Evolutionary conservation across 2,329 filamentous ascomycete species (phyloP).

Genomic region (Coccinonectria pachysandricola): DNA sequence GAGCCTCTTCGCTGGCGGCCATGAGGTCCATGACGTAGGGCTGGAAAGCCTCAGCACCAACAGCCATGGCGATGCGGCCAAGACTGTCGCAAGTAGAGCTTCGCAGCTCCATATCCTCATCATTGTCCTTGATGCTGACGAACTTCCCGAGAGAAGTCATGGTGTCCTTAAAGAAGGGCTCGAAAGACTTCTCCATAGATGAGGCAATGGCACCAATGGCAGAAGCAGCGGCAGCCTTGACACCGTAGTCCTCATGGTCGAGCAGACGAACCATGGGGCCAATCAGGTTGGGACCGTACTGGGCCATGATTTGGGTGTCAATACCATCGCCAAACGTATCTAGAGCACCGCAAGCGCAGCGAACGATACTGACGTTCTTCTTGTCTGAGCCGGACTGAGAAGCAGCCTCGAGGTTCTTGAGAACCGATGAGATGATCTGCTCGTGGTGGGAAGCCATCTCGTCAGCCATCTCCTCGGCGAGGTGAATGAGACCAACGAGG

Average conservation of each 20-base stretch:
- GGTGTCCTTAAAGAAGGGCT: slow-evolving; percentile 82
- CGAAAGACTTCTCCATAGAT: slow-evolving; percentile 71
- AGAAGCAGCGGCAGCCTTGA: slow-evolving; percentile 81
- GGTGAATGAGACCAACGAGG: slow-evolving; percentile 74
- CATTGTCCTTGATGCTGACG: slow-evolving; percentile 74
- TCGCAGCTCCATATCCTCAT: slow-evolving; percentile 82
- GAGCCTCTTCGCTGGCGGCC: slow-evolving; percentile 82
- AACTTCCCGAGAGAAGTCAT: slow-evolving; percentile 85
- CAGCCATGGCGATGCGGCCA: slow-evolving; percentile 82
- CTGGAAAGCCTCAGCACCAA: slow-evolving; percentile 78
- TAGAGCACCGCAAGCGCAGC: slow-evolving; percentile 79
- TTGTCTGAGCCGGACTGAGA: slow-evolving; percentile 58
- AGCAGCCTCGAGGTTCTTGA: slow-evolving; percentile 82
- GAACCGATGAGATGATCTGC: slow-evolving; percentile 69
- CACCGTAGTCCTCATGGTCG: slow-evolving; percentile 72
- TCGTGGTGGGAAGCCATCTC: slow-evolving; percentile 81
- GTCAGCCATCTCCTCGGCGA: slow-evolving; percentile 88
- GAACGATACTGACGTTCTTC: slow-evolving; percentile 75
- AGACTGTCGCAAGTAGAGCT: slow-evolving; percentile 87
- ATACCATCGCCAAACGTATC: slow-evolving; percentile 89
- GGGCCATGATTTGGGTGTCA: slow-evolving; percentile 62
- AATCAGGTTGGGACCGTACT: slow-evolving; percentile 74
- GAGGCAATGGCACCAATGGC: slow-evolving; percentile 86
- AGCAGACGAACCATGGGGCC: slow-evolving; percentile 78
- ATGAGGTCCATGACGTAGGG: slow-evolving; percentile 86